These are phyloP conservation scores for Hypoxylon sp. DNA, from an alignment of 2,329 filamentous ascomycete genomes.

Conservation along the genomic window DNA sequence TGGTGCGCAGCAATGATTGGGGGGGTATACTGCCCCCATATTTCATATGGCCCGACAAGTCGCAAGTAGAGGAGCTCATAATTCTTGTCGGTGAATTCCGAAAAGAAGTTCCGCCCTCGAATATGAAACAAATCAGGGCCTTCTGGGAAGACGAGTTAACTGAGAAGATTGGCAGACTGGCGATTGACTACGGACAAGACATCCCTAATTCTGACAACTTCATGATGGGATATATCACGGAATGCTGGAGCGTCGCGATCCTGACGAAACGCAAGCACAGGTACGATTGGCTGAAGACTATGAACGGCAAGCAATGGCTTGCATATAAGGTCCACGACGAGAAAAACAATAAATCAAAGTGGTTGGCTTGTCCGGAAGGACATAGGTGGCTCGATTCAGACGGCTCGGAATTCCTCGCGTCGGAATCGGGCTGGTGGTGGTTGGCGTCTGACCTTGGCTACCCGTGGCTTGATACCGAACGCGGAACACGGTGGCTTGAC, in stretches of 20 bases:
- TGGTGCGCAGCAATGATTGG: background rate
- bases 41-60: background rate
- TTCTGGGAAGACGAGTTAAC: background rate
- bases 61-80: constrained; percentile 24
- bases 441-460: constrained; percentile 19
- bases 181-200: background rate
- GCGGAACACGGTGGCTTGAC: constrained; percentile 24
- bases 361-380: constrained; percentile 15
- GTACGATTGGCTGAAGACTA: background rate
- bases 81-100: constrained; percentile 25
- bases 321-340: constrained; percentile 7
- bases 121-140: constrained; percentile 12
- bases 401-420: constrained; percentile 15
- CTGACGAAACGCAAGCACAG: background rate
- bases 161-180: background rate
- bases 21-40: background rate
- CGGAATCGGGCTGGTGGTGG: constrained; percentile 30
- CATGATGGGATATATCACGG: constrained; percentile 19
- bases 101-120: constrained; percentile 17
- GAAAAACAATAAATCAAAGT: constrained; percentile 15
- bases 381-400: constrained; percentile 13
- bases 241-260: background rate
- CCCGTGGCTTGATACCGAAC: constrained; percentile 25
- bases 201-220: constrained; percentile 1
- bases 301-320: constrained; percentile 5